Conservation (phyloP, 177 flowering plant species). For the Vitis hybrid region DNA sequence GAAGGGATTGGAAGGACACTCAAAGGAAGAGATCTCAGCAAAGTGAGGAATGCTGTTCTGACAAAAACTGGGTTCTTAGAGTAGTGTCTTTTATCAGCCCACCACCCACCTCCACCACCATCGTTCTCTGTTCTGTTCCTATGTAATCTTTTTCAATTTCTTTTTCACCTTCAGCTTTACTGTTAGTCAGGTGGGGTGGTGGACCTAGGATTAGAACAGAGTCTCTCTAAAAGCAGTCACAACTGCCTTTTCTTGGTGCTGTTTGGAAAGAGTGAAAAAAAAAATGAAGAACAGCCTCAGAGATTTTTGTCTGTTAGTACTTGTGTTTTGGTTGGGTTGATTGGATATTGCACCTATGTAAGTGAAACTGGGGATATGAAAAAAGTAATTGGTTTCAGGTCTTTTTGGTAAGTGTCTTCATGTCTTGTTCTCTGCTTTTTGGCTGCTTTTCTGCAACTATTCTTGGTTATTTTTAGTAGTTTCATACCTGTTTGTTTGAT, state of each 20-base stretch:
- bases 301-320: constrained; percentile 3
- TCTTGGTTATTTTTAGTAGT: too few species aligned
- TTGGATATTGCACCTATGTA: not conserved
- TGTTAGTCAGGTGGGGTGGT: constrained; percentile 2
- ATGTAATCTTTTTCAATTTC: not conserved
- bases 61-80: constrained; percentile 66
- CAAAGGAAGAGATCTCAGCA: constrained; percentile 72
- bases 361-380: not conserved
- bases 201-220: not conserved
- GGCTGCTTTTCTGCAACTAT: not conserved
- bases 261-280: not conserved
- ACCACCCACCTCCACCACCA: constrained; percentile 1
- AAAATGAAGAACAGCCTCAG: constrained; percentile 8
- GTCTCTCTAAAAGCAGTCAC: constrained; percentile 3
- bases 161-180: not conserved
- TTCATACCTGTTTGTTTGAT: not conserved
- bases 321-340: not conserved
- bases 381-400: not conserved
- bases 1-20: constrained; percentile 71
- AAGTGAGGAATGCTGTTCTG: constrained; percentile 57
- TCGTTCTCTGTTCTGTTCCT: not conserved
- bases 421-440: not conserved
- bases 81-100: constrained; percentile 7
- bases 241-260: constrained; percentile 17
- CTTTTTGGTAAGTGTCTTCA: too few species aligned